These are phyloP conservation scores for Trichopus zeylanicus DNA, from an alignment of 116 monocot genomes.

Conservation along the genomic window DNA sequence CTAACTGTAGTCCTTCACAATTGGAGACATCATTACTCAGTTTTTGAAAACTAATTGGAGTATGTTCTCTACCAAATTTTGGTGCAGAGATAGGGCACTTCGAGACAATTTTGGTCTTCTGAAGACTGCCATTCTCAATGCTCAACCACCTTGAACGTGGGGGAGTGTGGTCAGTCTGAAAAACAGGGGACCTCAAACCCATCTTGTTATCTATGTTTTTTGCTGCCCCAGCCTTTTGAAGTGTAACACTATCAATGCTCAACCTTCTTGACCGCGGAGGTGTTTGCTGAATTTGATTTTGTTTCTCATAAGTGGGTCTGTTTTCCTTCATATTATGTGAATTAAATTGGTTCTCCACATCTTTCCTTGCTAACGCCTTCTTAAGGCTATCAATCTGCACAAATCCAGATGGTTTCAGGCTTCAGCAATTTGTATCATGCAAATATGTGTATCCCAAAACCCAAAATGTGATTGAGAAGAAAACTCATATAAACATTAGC, in stretches of 20 bases:
- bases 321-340: slow-evolving; percentile 35
- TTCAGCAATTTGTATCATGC: background rate
- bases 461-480: too few species aligned
- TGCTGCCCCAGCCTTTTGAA: slow-evolving; percentile 6
- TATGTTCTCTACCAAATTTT: slow-evolving; percentile 16
- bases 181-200: slow-evolving; percentile 28
- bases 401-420: background rate
- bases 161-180: slow-evolving; percentile 29
- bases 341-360: slow-evolving; percentile 21
- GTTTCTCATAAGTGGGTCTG: slow-evolving; percentile 14
- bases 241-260: slow-evolving; percentile 27
- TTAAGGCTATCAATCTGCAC: slow-evolving; percentile 61
- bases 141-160: slow-evolving; percentile 31
- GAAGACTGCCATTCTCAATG: slow-evolving; percentile 17
- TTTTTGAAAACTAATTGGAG: slow-evolving; percentile 9
- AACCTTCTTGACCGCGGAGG: slow-evolving; percentile 31
- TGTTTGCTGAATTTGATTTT: slow-evolving; percentile 17
- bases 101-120: background rate
- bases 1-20: background rate
- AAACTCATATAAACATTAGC: too few species aligned
- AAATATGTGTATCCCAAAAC: background rate
- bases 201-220: slow-evolving; percentile 8
- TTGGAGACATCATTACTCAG: slow-evolving; percentile 22
- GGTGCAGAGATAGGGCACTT: slow-evolving; percentile 30
- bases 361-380: slow-evolving; percentile 46